phyloP scores from a whole-genome alignment of 176 grass and related monocot genomes.

The Carex pumila region DNA sequence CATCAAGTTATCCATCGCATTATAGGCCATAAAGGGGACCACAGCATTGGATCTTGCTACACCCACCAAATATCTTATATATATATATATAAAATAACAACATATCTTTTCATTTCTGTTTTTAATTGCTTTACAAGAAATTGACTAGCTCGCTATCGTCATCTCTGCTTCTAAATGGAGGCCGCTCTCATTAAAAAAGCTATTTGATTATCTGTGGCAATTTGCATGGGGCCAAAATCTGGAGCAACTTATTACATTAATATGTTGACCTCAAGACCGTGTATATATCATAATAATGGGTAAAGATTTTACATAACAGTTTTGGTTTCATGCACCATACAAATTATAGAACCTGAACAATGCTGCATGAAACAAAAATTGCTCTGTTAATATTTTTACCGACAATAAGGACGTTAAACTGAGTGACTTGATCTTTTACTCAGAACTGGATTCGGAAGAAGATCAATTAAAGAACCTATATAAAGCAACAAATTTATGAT shows the following conservation, averaged over 20 bases:
- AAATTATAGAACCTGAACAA: too few species aligned
- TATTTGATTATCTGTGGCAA: not conserved
- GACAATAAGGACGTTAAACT: not conserved
- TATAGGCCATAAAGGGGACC: not conserved
- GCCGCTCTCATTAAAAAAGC: not conserved
- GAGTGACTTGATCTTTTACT: not conserved
- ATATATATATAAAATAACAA: not conserved
- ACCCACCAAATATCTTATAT: not conserved
- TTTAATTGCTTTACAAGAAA: slow-evolving; percentile 17
- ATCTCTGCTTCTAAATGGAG: not conserved
- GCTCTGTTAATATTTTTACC: too few species aligned
- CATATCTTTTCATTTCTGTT: not conserved
- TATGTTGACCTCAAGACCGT: not conserved
- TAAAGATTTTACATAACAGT: too few species aligned
- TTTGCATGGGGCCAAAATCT: not conserved
- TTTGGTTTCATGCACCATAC: too few species aligned
- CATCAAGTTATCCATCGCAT: slow-evolving; percentile 1
- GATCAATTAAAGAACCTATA: too few species aligned
- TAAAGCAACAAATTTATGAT: too few species aligned
- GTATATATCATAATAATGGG: not conserved
- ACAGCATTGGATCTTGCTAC: not conserved
- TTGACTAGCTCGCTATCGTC: not conserved
- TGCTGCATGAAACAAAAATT: too few species aligned
- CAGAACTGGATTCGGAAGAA: not conserved
- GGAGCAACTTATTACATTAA: not conserved